Conservation (phyloP, 2,329 filamentous ascomycete genomes). For the Penicillium sp. region DNA sequence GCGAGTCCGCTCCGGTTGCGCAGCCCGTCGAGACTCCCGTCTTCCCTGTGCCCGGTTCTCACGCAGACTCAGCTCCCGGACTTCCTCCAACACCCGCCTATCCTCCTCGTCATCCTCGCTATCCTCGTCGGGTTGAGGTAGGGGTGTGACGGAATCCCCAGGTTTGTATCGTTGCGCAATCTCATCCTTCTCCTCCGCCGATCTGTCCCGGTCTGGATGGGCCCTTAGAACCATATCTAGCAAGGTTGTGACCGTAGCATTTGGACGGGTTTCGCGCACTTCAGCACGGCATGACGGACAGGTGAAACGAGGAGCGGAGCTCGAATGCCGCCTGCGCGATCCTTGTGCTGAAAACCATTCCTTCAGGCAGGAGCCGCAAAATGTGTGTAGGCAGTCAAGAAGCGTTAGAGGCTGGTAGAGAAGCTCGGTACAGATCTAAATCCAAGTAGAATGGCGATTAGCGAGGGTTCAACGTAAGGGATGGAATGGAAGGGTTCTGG, state of each 20-base stretch:
- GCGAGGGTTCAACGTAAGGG: constrained; percentile 15
- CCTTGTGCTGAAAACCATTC: constrained; percentile 92
- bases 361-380: constrained; percentile 91
- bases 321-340: constrained; percentile 49
- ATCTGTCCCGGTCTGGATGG: constrained; percentile 72
- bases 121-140: constrained; percentile 43
- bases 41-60: constrained; percentile 30
- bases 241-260: constrained; percentile 85
- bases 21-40: constrained; percentile 26
- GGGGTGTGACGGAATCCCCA: constrained; percentile 77
- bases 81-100: constrained; percentile 66
- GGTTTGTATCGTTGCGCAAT: constrained; percentile 73
- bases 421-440: constrained; percentile 91
- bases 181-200: constrained; percentile 70
- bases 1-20: constrained; percentile 25
- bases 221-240: constrained; percentile 82
- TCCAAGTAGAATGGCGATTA: constrained; percentile 4
- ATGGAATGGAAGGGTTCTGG: constrained; percentile 11
- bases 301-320: constrained; percentile 63
- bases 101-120: constrained; percentile 57
- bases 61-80: constrained; percentile 69
- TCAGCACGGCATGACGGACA: constrained; percentile 88
- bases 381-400: constrained; percentile 91
- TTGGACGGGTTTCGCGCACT: constrained; percentile 83
- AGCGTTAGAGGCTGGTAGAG: constrained; percentile 87